Percentiles rank a stretch among this genome's conserved stretches.
These are phyloP conservation scores for Candida frijolesensis DNA, from an alignment of 1,139 yeast species.

Conservation along the genomic window DNA sequence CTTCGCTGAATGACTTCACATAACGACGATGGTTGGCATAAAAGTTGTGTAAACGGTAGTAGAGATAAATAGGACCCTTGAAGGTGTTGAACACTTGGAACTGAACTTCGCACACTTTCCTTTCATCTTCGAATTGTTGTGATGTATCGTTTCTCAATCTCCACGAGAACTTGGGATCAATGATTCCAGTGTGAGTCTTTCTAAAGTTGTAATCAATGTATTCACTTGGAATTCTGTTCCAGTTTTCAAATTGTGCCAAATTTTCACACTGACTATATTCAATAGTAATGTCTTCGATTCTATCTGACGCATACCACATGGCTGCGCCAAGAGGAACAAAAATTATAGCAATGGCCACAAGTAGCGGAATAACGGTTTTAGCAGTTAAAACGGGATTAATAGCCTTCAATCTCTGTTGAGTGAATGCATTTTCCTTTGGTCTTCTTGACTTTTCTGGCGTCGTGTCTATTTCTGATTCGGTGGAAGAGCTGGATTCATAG, in stretches of 20 bases:
- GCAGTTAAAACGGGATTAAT: conserved; percentile 85
- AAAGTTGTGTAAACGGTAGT: conserved; percentile 80
- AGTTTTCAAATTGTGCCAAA: conserved; percentile 55
- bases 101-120: conserved; percentile 71
- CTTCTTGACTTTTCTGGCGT: conserved; percentile 41
- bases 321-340: conserved; percentile 93
- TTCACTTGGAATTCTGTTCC: conserved; percentile 62
- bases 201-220: conserved; percentile 59
- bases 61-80: conserved; percentile 75
- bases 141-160: conserved; percentile 52
- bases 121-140: conserved; percentile 56
- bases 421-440: conserved; percentile 64
- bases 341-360: conserved; percentile 73
- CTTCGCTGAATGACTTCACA: conserved; percentile 88
- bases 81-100: conserved; percentile 76
- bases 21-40: conserved; percentile 93
- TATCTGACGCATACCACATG: conserved; percentile 77
- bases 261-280: conserved; percentile 78
- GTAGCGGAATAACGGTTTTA: conserved; percentile 80
- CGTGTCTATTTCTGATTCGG: conserved; percentile 3
- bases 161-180: conserved; percentile 48
- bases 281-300: conserved; percentile 75
- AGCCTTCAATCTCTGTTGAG: conserved; percentile 55
- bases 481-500: conserved; percentile 21
- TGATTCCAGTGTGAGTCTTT: conserved; percentile 13